Conservation (phyloP, 1,139 yeast genomes). For the Saccharomyces hybrid region DNA sequence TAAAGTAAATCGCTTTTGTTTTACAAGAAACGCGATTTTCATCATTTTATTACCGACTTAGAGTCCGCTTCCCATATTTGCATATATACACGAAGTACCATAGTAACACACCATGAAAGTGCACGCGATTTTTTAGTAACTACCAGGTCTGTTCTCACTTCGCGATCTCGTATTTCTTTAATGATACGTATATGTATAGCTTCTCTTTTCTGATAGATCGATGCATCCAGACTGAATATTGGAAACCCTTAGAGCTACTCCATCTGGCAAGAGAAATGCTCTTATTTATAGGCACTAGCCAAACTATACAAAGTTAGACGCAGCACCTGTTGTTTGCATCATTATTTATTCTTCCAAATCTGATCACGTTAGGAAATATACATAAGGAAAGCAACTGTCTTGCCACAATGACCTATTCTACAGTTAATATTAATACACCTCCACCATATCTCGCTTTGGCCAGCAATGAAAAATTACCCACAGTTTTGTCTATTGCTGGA, state of each 20-base stretch:
- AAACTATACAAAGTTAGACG: not conserved
- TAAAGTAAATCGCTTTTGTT: not conserved
- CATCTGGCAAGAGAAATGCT: not conserved
- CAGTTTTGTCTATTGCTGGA: conserved; percentile 66
- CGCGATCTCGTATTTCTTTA: not conserved
- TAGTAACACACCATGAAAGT: not conserved
- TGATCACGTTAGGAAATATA: not conserved
- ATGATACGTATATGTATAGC: not conserved
- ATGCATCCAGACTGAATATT: not conserved
- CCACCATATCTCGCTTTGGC: conserved; percentile 27
- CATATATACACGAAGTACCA: not conserved
- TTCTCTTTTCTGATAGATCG: not conserved
- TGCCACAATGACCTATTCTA: conserved; percentile 12
- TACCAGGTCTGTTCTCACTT: not conserved
- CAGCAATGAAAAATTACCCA: conserved; percentile 22
- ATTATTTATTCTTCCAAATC: not conserved
- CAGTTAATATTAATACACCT: conserved; percentile 23
- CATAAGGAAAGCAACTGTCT: not conserved
- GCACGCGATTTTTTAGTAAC: not conserved
- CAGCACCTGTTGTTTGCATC: not conserved
- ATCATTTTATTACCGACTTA: not conserved
- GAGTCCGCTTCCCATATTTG: not conserved
- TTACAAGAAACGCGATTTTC: not conserved
- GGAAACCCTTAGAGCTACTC: not conserved
- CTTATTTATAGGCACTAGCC: not conserved